Conservation (phyloP, 805 yeast species). For the Candida ponderosae region DNA sequence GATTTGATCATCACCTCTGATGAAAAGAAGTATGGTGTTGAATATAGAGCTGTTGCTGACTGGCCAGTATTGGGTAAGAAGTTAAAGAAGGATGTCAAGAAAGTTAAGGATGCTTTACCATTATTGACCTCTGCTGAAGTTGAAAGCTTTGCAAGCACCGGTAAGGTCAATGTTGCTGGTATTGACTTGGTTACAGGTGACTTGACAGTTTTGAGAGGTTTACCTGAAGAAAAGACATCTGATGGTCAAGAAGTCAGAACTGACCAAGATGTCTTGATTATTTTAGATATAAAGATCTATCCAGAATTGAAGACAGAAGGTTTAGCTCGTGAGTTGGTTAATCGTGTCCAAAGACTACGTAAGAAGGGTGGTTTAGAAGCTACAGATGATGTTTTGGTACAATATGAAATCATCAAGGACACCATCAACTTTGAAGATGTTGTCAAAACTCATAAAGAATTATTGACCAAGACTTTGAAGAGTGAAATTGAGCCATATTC, state of each 20-base stretch:
- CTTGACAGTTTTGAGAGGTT: constrained; percentile 80
- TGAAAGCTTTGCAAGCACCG: constrained; percentile 60
- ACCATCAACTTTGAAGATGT: constrained; percentile 58
- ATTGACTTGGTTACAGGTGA: constrained; percentile 84
- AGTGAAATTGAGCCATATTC: constrained; percentile 35
- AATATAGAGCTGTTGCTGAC: constrained; percentile 92
- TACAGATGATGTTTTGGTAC: constrained; percentile 89
- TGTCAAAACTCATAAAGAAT: constrained; percentile 53
- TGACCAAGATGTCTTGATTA: constrained; percentile 81
- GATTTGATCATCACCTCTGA: constrained; percentile 82
- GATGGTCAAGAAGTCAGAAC: constrained; percentile 83
- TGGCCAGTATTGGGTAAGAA: constrained; percentile 99
- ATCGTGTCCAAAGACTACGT: constrained; percentile 95
- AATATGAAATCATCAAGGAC: constrained; percentile 58
- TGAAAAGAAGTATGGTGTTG: constrained; percentile 86
- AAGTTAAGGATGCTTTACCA: constrained; percentile 92
- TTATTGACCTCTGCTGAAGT: constrained; percentile 74
- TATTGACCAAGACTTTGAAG: constrained; percentile 74
- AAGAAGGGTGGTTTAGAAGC: constrained; percentile 93
- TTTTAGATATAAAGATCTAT: constrained; percentile 80
- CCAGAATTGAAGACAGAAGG: constrained; percentile 91
- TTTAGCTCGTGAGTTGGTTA: constrained; percentile 89
- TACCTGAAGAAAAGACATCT: constrained; percentile 57
- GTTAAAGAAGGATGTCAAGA: constrained; percentile 86
- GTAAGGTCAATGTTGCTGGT: constrained; percentile 80